Conservation (phyloP, 1,139 yeast species). For the Yamadazyma sp. region DNA sequence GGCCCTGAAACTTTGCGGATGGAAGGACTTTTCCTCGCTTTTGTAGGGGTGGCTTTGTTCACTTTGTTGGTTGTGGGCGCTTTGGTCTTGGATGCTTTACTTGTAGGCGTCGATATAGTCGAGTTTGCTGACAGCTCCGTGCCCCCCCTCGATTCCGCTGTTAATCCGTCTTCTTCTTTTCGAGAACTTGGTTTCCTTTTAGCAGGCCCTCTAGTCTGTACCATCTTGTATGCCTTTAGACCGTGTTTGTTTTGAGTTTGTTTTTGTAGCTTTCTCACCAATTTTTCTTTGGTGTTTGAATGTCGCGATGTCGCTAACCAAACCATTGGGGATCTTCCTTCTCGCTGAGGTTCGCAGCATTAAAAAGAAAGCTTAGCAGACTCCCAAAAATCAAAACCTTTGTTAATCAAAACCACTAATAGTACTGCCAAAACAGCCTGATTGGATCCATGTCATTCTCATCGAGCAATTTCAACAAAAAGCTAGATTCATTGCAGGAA, state of each 20-base stretch:
- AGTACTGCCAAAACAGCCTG: no score
- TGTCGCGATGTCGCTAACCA: neutral
- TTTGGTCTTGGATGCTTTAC: slow-evolving; percentile 4
- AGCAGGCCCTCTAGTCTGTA: slow-evolving; percentile 16
- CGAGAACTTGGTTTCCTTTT: slow-evolving; percentile 9
- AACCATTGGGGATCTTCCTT: no score
- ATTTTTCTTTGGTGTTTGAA: neutral
- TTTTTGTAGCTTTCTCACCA: neutral
- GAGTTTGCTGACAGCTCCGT: neutral
- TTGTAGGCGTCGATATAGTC: slow-evolving; percentile 1
- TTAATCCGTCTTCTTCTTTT: neutral
- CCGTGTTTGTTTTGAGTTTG: neutral
- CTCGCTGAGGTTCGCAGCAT: no score
- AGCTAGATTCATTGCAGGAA: slow-evolving; percentile 63
- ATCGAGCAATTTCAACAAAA: slow-evolving; percentile 52
- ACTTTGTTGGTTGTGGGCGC: slow-evolving; percentile 5
- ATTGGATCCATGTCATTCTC: slow-evolving; percentile 79
- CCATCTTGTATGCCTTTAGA: slow-evolving; percentile 9
- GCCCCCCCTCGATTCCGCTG: neutral
- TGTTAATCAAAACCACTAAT: no score
- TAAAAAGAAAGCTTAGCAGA: no score
- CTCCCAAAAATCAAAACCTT: no score
- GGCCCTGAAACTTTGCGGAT: slow-evolving; percentile 4
- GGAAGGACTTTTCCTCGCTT: slow-evolving; percentile 1
- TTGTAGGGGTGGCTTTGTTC: slow-evolving; percentile 4